Evolutionary conservation across 2,329 filamentous ascomycete species (phyloP).

Genomic region (Fusarium anguioides): DNA sequence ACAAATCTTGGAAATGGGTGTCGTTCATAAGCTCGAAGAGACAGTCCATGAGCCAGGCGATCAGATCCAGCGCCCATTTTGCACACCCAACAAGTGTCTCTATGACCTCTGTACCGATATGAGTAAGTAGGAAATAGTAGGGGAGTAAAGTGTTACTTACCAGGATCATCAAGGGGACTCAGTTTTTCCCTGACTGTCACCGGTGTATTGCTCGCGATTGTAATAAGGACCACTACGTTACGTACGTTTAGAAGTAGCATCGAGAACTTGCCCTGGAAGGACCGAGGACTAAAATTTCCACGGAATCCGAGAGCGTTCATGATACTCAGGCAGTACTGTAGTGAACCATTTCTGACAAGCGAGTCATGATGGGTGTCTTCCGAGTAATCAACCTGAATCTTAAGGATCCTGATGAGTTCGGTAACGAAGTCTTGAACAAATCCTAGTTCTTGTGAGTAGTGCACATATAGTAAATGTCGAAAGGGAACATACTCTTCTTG

Average conservation of each 20-base stretch:
- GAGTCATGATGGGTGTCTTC: conserved; percentile 78
- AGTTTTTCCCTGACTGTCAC: conserved; percentile 65
- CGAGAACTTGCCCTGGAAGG: conserved; percentile 77
- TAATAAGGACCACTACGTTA: conserved; percentile 74
- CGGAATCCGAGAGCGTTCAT: conserved; percentile 82
- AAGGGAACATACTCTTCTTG: conserved; percentile 48
- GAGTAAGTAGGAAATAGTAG: neutral
- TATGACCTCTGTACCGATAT: conserved; percentile 69
- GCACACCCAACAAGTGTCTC: conserved; percentile 78
- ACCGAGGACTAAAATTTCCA: conserved; percentile 69
- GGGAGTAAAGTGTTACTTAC: conserved; percentile 41
- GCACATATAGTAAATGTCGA: no score
- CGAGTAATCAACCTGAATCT: conserved; percentile 83
- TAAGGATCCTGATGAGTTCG: conserved; percentile 76
- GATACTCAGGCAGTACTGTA: conserved; percentile 82
- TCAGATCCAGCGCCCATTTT: conserved; percentile 80
- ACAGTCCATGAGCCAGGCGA: conserved; percentile 70
- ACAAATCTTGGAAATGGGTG: conserved; percentile 60
- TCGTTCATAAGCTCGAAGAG: conserved; percentile 68
- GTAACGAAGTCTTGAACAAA: conserved; percentile 72
- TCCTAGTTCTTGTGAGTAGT: conserved; percentile 53
- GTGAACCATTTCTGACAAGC: conserved; percentile 75
- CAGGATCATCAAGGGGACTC: conserved; percentile 70
- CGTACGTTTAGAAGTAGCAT: conserved; percentile 80
- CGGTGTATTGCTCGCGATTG: conserved; percentile 69